These are phyloP conservation scores for Lyophyllum semitale DNA, from an alignment of 768 basidiomycete genomes.

Conservation along the genomic window DNA sequence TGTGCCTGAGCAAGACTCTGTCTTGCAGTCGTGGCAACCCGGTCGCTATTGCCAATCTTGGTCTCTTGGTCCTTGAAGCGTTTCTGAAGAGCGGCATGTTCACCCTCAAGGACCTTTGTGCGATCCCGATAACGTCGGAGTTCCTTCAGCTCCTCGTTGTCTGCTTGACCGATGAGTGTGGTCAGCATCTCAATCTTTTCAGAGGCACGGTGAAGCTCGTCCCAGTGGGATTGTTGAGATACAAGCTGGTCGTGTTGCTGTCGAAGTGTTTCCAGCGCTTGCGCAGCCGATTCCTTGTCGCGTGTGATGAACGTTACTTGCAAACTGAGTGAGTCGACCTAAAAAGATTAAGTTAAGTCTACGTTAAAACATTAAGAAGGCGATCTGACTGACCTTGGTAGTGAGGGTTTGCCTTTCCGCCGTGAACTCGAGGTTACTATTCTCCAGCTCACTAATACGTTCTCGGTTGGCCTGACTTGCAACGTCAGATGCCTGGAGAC, in stretches of 20 bases:
- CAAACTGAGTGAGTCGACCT: slow-evolving; percentile 66
- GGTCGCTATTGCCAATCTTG: slow-evolving; percentile 62
- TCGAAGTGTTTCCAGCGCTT: slow-evolving; percentile 54
- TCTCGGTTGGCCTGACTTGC: slow-evolving; percentile 60
- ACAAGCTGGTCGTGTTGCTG: slow-evolving; percentile 60
- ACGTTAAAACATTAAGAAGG: slow-evolving; percentile 5
- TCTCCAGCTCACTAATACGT: slow-evolving; percentile 65
- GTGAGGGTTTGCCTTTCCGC: slow-evolving; percentile 59
- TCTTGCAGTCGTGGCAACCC: slow-evolving; percentile 53
- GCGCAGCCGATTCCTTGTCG: slow-evolving; percentile 61
- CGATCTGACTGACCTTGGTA: slow-evolving; percentile 51
- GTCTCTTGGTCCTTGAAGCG: slow-evolving; percentile 73
- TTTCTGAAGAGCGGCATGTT: slow-evolving; percentile 67
- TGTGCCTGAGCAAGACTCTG: slow-evolving; percentile 73
- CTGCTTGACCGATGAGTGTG: slow-evolving; percentile 58
- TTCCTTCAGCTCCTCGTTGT: slow-evolving; percentile 74
- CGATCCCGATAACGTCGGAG: slow-evolving; percentile 67
- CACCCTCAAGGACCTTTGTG: slow-evolving; percentile 63
- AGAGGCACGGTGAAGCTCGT: slow-evolving; percentile 66
- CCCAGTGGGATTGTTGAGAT: slow-evolving; percentile 76
- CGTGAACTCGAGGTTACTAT: slow-evolving; percentile 52
- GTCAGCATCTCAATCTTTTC: slow-evolving; percentile 76
- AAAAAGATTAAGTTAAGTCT: slow-evolving; percentile 8
- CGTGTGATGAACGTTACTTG: slow-evolving; percentile 55
- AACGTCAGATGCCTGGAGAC: slow-evolving; percentile 75